These are phyloP conservation scores for Flaveria trinervia DNA, from an alignment of 129 eudicot genomes.

Conservation along the genomic window DNA sequence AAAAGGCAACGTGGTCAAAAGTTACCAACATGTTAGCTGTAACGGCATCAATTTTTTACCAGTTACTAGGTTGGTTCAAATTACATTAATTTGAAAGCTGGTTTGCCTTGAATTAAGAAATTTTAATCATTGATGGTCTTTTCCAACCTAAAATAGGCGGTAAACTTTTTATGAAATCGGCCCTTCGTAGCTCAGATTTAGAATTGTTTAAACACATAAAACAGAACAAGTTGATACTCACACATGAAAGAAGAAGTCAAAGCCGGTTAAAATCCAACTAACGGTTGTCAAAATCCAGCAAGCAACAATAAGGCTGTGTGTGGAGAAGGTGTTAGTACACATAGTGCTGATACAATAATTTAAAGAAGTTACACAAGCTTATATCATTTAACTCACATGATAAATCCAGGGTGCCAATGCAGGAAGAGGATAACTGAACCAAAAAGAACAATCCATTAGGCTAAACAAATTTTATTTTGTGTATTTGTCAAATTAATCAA, in stretches of 20 bases:
- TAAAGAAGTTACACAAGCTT: conserved; percentile 15
- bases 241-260: conserved; percentile 65
- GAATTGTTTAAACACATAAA: conserved; percentile 2
- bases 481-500: not conserved
- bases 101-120: not conserved
- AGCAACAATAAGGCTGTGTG: conserved; percentile 43
- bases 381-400: conserved; percentile 46
- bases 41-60: too few species aligned
- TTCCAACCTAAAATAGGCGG: not conserved
- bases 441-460: conserved; percentile 43
- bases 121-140: not conserved
- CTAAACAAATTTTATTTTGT: conserved; percentile 10
- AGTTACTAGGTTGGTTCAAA: too few species aligned
- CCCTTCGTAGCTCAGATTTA: not conserved
- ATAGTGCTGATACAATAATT: not conserved
- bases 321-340: conserved; percentile 12
- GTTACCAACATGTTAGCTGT: not conserved
- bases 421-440: conserved; percentile 53
- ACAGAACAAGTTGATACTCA: conserved; percentile 31
- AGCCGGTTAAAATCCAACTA: conserved; percentile 68
- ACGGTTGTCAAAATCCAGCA: conserved; percentile 65
- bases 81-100: not conserved
- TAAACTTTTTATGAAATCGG: not conserved
- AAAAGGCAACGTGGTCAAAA: not conserved
- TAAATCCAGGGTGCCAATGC: conserved; percentile 62